Conservation (phyloP, 1,139 yeast species). For the Nakaseomyces uthaithaninus region DNA sequence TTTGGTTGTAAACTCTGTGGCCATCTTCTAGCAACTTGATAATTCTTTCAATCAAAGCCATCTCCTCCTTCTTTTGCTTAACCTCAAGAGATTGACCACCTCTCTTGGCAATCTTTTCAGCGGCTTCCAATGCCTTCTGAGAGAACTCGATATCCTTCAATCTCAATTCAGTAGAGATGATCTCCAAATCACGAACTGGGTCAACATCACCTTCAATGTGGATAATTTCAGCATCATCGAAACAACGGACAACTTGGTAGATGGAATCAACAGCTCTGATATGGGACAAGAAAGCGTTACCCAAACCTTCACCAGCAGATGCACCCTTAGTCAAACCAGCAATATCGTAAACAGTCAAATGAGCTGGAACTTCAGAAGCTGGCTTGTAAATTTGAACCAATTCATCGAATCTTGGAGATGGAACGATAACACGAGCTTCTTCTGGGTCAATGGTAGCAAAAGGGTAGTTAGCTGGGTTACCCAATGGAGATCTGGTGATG, state of each 20-base stretch:
- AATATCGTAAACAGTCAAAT: slow-evolving; percentile 88
- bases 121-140: slow-evolving; percentile 77
- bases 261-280: slow-evolving; percentile 97
- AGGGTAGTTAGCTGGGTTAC: slow-evolving; percentile 98
- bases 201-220: slow-evolving; percentile 98
- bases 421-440: slow-evolving; percentile 95
- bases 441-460: slow-evolving; percentile 99
- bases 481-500: slow-evolving; percentile 81
- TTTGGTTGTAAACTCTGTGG: slow-evolving; percentile 83
- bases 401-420: slow-evolving; percentile 80
- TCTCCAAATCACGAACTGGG: slow-evolving; percentile 91
- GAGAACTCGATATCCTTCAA: slow-evolving; percentile 96
- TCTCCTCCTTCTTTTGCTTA: slow-evolving; percentile 90
- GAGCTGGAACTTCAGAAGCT: slow-evolving; percentile 84
- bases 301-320: slow-evolving; percentile 94
- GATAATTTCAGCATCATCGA: slow-evolving; percentile 95
- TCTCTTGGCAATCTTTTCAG: slow-evolving; percentile 79
- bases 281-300: slow-evolving; percentile 95
- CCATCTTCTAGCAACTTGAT: slow-evolving; percentile 72
- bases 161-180: slow-evolving; percentile 85
- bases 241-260: slow-evolving; percentile 95
- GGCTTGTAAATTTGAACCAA: slow-evolving; percentile 71
- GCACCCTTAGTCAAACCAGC: slow-evolving; percentile 99
- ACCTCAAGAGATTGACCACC: slow-evolving; percentile 96
- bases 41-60: slow-evolving; percentile 67